phyloP scores from a whole-genome alignment of 805 yeast genomes.

The Candida coquimbonensis region DNA sequence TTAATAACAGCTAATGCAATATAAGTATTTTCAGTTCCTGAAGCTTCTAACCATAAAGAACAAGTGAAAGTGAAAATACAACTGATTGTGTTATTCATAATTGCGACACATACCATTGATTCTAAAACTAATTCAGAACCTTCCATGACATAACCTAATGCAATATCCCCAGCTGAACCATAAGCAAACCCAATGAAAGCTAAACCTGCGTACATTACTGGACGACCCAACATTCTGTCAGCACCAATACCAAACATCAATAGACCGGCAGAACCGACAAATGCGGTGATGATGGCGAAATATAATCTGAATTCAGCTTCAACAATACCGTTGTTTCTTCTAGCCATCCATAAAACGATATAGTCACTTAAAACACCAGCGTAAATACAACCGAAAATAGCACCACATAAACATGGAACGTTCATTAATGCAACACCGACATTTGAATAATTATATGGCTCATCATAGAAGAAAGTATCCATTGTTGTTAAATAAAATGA shows the following conservation, averaged over 20 bases:
- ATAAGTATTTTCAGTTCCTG: conserved; percentile 53
- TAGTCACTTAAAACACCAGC: conserved; percentile 57
- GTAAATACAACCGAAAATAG: conserved; percentile 56
- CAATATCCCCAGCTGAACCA: conserved; percentile 67
- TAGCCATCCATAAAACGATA: conserved; percentile 56
- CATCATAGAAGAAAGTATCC: conserved; percentile 56
- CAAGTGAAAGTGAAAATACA: conserved; percentile 63
- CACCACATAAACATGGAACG: conserved; percentile 61
- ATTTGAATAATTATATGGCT: conserved; percentile 60
- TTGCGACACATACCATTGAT: conserved; percentile 62
- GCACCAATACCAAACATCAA: conserved; percentile 63
- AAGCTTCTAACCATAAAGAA: conserved; percentile 49
- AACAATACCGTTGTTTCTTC: conserved; percentile 49
- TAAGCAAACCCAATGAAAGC: conserved; percentile 64
- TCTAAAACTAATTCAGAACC: conserved; percentile 66
- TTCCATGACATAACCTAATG: conserved; percentile 62
- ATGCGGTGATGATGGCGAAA: conserved; percentile 46
- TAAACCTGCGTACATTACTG: conserved; percentile 49
- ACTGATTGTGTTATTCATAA: conserved; percentile 58
- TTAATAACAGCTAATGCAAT: conserved; percentile 56
- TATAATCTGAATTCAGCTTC: conserved; percentile 63
- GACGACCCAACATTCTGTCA: conserved; percentile 46
- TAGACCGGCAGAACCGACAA: conserved; percentile 56
- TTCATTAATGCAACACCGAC: conserved; percentile 72
- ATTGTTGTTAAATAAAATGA: conserved; percentile 71